Conservation (phyloP, 768 basidiomycete species). For the Auriscalpium orientale region DNA sequence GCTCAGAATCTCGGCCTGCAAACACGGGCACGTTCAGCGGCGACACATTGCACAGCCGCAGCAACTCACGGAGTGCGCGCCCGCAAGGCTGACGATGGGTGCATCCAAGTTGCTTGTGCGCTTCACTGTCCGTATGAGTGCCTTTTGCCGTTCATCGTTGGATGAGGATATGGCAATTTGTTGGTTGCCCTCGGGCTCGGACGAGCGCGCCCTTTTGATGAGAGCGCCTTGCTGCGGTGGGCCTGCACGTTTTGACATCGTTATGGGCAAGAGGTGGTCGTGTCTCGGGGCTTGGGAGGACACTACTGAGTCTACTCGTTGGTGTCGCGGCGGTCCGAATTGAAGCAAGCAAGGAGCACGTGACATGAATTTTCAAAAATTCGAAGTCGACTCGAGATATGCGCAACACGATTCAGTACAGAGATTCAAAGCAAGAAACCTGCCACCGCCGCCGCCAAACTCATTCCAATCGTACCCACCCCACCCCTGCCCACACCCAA, state of each 20-base stretch:
- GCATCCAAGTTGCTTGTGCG: constrained; percentile 91
- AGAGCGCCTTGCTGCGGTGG: constrained; percentile 47
- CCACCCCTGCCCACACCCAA: too few relatives aligned
- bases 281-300: too few relatives aligned
- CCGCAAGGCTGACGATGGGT: constrained; percentile 85
- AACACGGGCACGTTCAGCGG: constrained; percentile 1
- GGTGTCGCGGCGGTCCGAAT: too few relatives aligned
- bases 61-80: constrained; percentile 72
- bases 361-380: too few relatives aligned
- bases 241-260: constrained; percentile 68
- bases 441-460: too few relatives aligned
- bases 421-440: too few relatives aligned
- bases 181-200: constrained; percentile 41
- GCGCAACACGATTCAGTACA: too few relatives aligned
- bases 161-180: constrained; percentile 75
- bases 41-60: background rate
- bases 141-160: constrained; percentile 67
- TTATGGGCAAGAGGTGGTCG: background rate
- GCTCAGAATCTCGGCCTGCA: constrained; percentile 77
- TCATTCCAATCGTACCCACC: too few relatives aligned
- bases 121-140: constrained; percentile 76
- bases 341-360: too few relatives aligned
- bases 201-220: constrained; percentile 53
- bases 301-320: too few relatives aligned
- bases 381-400: too few relatives aligned